A percentile compares a stretch with the other conserved stretches of the same genome.
phyloP scores from a whole-genome alignment of 441 rosid species.

The Rhodomyrtus psidioides region DNA sequence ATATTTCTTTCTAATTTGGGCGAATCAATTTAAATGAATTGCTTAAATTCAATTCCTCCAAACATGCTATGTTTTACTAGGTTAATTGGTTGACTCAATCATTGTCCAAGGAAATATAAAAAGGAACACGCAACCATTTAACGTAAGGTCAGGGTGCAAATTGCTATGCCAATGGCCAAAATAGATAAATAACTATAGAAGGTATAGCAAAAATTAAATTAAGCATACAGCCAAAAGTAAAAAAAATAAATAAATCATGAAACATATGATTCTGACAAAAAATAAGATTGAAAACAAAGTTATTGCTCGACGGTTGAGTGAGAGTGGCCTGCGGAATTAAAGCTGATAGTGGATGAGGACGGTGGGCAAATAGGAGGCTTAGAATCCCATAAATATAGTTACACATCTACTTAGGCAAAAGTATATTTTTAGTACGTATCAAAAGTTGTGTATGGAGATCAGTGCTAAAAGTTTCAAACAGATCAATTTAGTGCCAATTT shows the following conservation, averaged over 20 bases:
- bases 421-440: no score
- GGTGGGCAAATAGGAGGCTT: background rate
- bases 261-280: no score
- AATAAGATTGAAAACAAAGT: background rate
- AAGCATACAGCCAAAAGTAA: background rate
- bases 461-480: no score
- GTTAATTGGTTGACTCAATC: background rate
- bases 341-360: background rate
- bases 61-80: background rate
- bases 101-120: background rate
- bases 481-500: no score
- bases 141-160: background rate
- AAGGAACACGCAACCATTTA: background rate
- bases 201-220: background rate
- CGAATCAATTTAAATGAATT: background rate
- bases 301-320: background rate
- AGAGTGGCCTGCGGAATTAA: background rate
- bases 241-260: no score
- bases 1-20: background rate
- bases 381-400: background rate
- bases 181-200: background rate
- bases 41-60: background rate
- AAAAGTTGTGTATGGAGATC: no score
- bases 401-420: background rate
- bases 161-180: background rate